These are phyloP conservation scores for Aciculoconidium aculeatum DNA, from an alignment of 805 yeast genomes.

Conservation along the genomic window DNA sequence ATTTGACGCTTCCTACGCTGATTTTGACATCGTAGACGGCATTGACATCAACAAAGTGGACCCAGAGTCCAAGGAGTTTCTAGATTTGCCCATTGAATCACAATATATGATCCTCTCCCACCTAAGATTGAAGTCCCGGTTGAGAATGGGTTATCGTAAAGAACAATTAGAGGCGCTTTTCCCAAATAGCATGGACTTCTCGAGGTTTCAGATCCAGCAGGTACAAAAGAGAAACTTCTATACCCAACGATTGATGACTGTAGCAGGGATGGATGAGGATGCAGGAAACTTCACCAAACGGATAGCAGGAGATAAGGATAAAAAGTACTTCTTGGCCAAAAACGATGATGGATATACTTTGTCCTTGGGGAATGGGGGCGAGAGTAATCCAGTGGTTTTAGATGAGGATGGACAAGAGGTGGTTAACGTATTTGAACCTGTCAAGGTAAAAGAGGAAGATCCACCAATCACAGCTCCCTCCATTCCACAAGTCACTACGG, in stretches of 20 bases:
- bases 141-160: constrained; percentile 91
- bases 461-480: no score
- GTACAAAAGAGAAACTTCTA: constrained; percentile 87
- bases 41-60: constrained; percentile 70
- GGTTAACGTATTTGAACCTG: no score
- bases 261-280: constrained; percentile 69
- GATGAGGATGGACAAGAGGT: constrained; percentile 34
- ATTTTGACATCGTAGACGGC: constrained; percentile 53
- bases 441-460: no score
- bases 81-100: constrained; percentile 69
- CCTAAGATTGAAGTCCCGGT: constrained; percentile 73
- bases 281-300: constrained; percentile 43
- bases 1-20: constrained; percentile 43
- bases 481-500: no score
- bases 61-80: constrained; percentile 76
- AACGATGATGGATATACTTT: constrained; percentile 83
- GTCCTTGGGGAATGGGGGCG: constrained; percentile 43
- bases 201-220: constrained; percentile 87
- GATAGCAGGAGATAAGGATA: constrained; percentile 78
- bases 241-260: constrained; percentile 81
- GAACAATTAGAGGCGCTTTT: constrained; percentile 80
- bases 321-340: constrained; percentile 67
- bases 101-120: constrained; percentile 86
- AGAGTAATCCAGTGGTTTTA: constrained; percentile 44
- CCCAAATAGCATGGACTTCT: constrained; percentile 83